phyloP scores from a whole-genome alignment of 2,329 filamentous ascomycete genomes.

The Talaromyces sp. region DNA sequence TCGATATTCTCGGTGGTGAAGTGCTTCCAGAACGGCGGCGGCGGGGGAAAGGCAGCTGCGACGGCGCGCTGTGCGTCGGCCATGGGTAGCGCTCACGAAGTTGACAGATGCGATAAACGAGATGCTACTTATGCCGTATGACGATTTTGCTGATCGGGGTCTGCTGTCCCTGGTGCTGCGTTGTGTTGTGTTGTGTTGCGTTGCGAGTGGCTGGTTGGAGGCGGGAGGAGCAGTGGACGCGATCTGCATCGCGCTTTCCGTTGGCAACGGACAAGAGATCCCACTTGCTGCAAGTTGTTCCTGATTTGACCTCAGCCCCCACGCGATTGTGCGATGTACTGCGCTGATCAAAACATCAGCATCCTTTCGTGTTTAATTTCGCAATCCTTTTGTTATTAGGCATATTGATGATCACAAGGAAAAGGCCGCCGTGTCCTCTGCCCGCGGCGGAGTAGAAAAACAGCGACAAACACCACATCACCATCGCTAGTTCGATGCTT shows the following conservation, averaged over 20 bases:
- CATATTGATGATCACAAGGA: neutral
- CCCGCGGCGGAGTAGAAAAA: neutral
- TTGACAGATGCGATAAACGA: neutral
- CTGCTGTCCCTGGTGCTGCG: neutral
- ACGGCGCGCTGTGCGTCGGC: constrained; percentile 49
- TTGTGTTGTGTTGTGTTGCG: neutral
- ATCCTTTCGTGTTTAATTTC: neutral
- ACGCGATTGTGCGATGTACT: neutral
- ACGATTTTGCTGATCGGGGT: neutral
- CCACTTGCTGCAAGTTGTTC: neutral
- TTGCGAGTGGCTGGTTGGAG: neutral
- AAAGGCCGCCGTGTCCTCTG: neutral
- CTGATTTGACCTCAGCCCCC: neutral
- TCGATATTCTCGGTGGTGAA: constrained; percentile 73
- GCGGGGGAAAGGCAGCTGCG: constrained; percentile 71
- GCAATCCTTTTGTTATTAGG: neutral
- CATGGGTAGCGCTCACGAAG: constrained; percentile 43
- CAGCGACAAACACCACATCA: neutral
- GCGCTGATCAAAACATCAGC: neutral
- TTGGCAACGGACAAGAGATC: neutral
- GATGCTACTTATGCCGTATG: no score
- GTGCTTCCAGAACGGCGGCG: constrained; percentile 82
- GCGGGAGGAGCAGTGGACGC: neutral
- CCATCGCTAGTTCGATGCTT: neutral
- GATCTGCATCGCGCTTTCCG: neutral